Base-by-base conservation (phyloP, 2,329 filamentous ascomycete genomes). In the Cytospora paraplurivora region DNA sequence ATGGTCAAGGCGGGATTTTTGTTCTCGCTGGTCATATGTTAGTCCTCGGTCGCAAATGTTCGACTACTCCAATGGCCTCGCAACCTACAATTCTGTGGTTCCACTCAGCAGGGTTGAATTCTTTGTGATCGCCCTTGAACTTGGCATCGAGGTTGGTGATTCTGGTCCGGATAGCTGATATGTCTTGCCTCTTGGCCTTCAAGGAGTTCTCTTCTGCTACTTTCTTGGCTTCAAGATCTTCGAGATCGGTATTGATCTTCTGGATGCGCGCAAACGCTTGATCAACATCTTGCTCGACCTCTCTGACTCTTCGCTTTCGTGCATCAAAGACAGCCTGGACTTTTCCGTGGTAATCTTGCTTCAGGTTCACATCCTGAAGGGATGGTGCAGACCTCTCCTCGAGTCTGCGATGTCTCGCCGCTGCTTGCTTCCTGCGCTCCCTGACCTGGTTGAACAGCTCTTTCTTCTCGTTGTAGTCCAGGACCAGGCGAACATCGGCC, bases 31-130 rank as follows among this genome's bases (percentile, higher is more conserved):
- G 17, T 13, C 15, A 17, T 8, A 27, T 4, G 12, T 66, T 38
- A 66, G 64, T 47, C 19, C 21, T 17, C 4, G 17, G 17, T 10
- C 33, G 38, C 12, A 15, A 8, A 27, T 15, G 21, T 34, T 44
- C n/a, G 7, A 11, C 15, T 3, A 34, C 21, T 27, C n/a, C n/a
- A 44, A 41, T 17, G 27, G 19, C 4, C 10, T 27, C 4, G 10
- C 35, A 44, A 58, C 64, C 32, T 50, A 66, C 89, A 74, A 93
- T 88, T 67, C 85, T 85, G 59, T 86, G 83, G 68, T 94, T 95
- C 77, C 87, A 93, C 5, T 85, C 85, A 6, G 82, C 79, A 11
- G 85, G 75, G 71, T 95, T 87, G 71, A 95, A 92, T 7, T 88
- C 83, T 0, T 83, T 79, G 0, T 89, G 87, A 13, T 81, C 81